A percentile compares a stretch with the other conserved stretches of the same genome.
Conservation (phyloP, 2,329 filamentous ascomycete species). For the Ophiocordyceps camponoti-rufipedis region DNA sequence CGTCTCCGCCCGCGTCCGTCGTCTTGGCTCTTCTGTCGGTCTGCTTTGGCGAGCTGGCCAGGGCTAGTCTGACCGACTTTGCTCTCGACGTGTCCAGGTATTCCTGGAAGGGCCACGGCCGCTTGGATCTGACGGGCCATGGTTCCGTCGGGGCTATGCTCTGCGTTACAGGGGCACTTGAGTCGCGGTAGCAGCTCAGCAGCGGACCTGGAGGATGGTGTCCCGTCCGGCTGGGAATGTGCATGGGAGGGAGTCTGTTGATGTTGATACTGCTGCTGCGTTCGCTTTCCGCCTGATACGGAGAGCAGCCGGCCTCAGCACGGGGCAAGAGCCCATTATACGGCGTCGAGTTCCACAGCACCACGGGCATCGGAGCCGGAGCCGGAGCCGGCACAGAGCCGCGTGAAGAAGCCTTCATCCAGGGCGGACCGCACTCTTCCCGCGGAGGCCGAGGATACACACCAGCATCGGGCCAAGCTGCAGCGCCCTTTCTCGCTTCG, state of each 20-base stretch:
- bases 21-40: not conserved
- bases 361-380: not conserved
- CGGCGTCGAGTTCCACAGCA: not conserved
- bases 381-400: not conserved
- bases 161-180: not conserved
- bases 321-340: not conserved
- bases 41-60: not conserved
- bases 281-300: no score
- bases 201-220: not conserved
- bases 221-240: not conserved
- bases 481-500: not conserved
- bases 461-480: not conserved
- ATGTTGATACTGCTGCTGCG: not conserved
- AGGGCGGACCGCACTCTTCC: not conserved
- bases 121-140: not conserved
- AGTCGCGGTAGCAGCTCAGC: no score
- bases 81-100: not conserved
- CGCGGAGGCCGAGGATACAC: not conserved
- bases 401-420: not conserved
- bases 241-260: not conserved
- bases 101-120: not conserved
- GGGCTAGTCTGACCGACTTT: not conserved
- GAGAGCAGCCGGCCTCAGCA: not conserved
- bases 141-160: not conserved
- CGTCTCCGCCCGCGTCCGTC: not conserved